Conservation (phyloP, 106 monocot species). For the Narthecium ossifragum region DNA sequence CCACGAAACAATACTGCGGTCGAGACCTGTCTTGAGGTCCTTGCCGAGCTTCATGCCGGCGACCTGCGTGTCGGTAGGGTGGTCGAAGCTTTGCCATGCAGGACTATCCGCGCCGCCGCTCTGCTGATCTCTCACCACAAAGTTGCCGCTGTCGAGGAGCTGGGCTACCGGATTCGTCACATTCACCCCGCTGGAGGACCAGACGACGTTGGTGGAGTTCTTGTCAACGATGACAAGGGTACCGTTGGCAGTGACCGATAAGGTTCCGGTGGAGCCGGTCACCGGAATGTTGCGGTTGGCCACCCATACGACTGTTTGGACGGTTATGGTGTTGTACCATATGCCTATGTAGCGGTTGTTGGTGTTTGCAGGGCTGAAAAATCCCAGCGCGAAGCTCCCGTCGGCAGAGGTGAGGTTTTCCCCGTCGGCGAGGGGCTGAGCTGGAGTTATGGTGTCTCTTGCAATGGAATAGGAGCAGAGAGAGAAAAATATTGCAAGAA, state of each 20-base stretch:
- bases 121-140: not conserved
- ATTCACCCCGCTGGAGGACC: not conserved
- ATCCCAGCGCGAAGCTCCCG: not conserved
- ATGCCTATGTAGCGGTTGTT: not conserved
- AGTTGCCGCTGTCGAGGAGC: constrained; percentile 5
- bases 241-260: not conserved
- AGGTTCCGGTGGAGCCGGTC: not conserved
- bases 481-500: not conserved
- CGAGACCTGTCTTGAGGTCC: not conserved
- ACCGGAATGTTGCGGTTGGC: constrained; percentile 6
- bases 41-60: constrained; percentile 22
- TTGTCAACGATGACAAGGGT: not conserved
- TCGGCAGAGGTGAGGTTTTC: not conserved
- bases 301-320: constrained; percentile 3
- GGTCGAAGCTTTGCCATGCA: constrained; percentile 30
- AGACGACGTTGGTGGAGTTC: not conserved
- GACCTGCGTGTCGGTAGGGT: constrained; percentile 25
- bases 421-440: not conserved
- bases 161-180: constrained; percentile 2
- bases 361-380: not conserved
- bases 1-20: constrained; percentile 11
- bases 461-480: not conserved
- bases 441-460: not conserved
- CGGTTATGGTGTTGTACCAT: constrained; percentile 4
- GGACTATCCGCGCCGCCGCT: not conserved